Percentiles rank a stretch among this genome's conserved stretches.
phyloP scores from a whole-genome alignment of 768 basidiomycete genomes.

The Saitozyma sp. region DNA sequence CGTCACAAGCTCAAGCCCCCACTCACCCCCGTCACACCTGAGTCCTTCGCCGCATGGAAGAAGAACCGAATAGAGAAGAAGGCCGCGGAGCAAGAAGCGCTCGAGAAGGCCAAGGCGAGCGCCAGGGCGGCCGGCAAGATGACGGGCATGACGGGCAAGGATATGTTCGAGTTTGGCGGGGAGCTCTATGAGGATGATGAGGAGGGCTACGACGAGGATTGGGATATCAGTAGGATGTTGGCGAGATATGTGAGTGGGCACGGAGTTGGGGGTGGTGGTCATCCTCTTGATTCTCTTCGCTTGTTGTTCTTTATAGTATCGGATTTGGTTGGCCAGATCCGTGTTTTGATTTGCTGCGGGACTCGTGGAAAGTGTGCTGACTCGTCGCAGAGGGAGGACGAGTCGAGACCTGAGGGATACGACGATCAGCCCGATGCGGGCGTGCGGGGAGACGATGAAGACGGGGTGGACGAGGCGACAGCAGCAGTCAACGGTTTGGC shows the following conservation, averaged over 20 bases:
- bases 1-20: slow-evolving; percentile 77
- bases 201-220: slow-evolving; percentile 47
- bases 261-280: not conserved
- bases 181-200: slow-evolving; percentile 48
- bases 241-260: slow-evolving; percentile 44
- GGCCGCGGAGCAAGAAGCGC: slow-evolving; percentile 77
- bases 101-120: slow-evolving; percentile 76
- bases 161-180: slow-evolving; percentile 66
- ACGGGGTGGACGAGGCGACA: slow-evolving; percentile 4
- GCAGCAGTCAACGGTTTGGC: slow-evolving; percentile 1
- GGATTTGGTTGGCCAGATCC: too few species aligned
- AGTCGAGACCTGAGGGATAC: slow-evolving; percentile 21
- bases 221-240: slow-evolving; percentile 50
- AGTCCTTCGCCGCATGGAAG: slow-evolving; percentile 92
- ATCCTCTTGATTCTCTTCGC: too few species aligned
- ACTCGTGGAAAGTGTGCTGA: slow-evolving; percentile 5
- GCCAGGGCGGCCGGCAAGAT: slow-evolving; percentile 84
- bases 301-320: not conserved
- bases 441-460: slow-evolving; percentile 10
- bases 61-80: slow-evolving; percentile 94
- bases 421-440: slow-evolving; percentile 12
- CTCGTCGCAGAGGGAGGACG: slow-evolving; percentile 33
- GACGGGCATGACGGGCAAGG: slow-evolving; percentile 90
- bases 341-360: not conserved
- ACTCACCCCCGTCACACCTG: slow-evolving; percentile 88